Percentiles rank a stretch among this genome's conserved stretches.
Evolutionary conservation across 164 flowering plant genomes (phyloP).

Genomic region (Vitis rotundifolia): DNA sequence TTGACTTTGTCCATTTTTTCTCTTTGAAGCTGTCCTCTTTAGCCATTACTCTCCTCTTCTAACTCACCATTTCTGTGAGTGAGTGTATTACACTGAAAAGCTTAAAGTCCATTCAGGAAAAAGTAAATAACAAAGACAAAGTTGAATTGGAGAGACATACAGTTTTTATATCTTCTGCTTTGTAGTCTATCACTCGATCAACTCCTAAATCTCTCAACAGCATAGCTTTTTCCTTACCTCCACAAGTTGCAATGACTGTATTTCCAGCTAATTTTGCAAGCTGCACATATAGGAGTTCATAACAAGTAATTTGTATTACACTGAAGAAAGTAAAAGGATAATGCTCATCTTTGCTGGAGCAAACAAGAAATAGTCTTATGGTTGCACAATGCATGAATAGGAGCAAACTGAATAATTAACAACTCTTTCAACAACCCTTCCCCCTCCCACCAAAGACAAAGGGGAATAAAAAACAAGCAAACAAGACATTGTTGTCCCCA

Average conservation of each 20-base stretch:
- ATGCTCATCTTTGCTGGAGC: too few species aligned
- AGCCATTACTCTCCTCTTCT: too few species aligned
- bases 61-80: not conserved
- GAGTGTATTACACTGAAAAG: not conserved
- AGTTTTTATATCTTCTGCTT: conserved; percentile 71
- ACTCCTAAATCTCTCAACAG: conserved; percentile 82
- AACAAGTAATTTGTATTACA: not conserved
- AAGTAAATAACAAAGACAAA: not conserved
- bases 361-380: not conserved
- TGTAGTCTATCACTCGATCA: conserved; percentile 94
- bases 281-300: conserved; percentile 32
- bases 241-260: conserved; percentile 96
- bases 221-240: conserved; percentile 81
- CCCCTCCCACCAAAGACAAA: not conserved
- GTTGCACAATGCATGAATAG: not conserved
- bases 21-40: too few species aligned
- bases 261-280: conserved; percentile 96
- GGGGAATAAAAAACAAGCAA: too few species aligned
- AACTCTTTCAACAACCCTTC: not conserved
- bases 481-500: too few species aligned
- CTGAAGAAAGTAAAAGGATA: too few species aligned
- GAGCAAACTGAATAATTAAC: not conserved
- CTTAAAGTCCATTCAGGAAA: not conserved
- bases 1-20: too few species aligned
- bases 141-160: conserved; percentile 38